phyloP scores from a whole-genome alignment of 1,284 basidiomycete genomes.

The Sporisorium sorghi region DNA sequence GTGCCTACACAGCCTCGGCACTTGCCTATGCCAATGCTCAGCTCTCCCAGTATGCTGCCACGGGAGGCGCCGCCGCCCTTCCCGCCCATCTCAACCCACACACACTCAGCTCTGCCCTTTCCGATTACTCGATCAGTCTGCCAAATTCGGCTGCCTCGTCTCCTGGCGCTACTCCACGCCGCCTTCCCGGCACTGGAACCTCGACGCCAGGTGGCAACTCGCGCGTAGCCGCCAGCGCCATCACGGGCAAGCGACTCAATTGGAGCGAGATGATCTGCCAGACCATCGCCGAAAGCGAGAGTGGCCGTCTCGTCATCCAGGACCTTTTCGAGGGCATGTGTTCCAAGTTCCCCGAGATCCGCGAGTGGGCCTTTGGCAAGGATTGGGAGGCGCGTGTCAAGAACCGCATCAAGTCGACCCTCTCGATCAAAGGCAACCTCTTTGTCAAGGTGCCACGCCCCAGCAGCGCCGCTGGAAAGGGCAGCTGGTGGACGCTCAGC shows the following conservation, averaged over 20 bases:
- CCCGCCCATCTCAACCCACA: constrained; percentile 58
- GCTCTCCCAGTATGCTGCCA: constrained; percentile 56
- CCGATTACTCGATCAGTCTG: constrained; percentile 54
- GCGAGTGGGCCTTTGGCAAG: constrained; percentile 66
- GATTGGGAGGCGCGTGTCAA: constrained; percentile 68
- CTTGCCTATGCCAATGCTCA: constrained; percentile 63
- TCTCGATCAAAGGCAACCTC: constrained; percentile 67
- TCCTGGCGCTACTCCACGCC: constrained; percentile 52
- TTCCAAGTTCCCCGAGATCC: constrained; percentile 63
- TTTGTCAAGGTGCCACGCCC: constrained; percentile 67
- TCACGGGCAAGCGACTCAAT: constrained; percentile 65
- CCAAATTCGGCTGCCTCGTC: constrained; percentile 58
- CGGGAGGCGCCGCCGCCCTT: constrained; percentile 40
- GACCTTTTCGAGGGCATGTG: constrained; percentile 67
- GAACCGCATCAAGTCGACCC: constrained; percentile 68
- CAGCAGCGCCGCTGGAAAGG: constrained; percentile 62
- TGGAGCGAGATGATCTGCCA: constrained; percentile 69
- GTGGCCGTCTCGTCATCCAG: constrained; percentile 65
- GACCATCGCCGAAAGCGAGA: constrained; percentile 62
- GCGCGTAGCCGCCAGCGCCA: constrained; percentile 54
- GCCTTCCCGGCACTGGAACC: constrained; percentile 47
- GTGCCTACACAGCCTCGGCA: constrained; percentile 47
- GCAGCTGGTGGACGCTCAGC: constrained; percentile 68
- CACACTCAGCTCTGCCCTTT: constrained; percentile 54
- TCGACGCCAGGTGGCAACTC: constrained; percentile 55